Evolutionary conservation across 495 filamentous ascomycete genomes (phyloP), one percentile per base, ranked within the genome.

Genomic region (Trichoderma parareesei): DNA sequence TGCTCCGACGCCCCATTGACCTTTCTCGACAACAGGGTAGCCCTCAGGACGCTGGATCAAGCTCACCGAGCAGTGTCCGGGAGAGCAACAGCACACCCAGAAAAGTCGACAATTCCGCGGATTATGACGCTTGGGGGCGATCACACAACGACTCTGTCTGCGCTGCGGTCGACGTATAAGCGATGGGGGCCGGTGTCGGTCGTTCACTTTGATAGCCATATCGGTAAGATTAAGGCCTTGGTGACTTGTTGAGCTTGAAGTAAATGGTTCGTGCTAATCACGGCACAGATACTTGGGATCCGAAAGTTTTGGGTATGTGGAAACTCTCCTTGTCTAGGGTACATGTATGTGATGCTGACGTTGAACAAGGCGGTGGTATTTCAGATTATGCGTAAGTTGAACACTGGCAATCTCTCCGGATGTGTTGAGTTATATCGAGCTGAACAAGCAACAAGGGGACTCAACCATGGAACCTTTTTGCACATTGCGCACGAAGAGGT

Each of bases 381-480:
- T 76, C 77, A n/a, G 71, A 77, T 62, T 78, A 79, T 63, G 75
- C 75, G 74, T 77, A 70, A 69, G 74, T 49, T 33, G 8, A 13
- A 63, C 60, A 41, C 40, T 46, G 18, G 20, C 27, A 48, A 14
- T 27, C 27, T 27, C 27, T 27, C 27, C 27, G 27, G 27, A 27
- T 27, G 27, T 27, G 27, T 27, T 2, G 27, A 27, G 2, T 27
- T 27, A 27, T 27, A 27, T 27, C 27, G 27, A 27, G 27, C 27
- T 27, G 27, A 27, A 27, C 27, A 27, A 27, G 27, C 27, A 27
- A 27, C 8, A 46, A 89, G 91, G 27, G 80, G 82, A 40, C 81
- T 95, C 64, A 95, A 95, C 71, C 92, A 96, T 75, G 92, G 92
- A 5, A 94, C 92, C 3, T 81, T 80, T 67, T 74, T 81, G 9